phyloP scores from a whole-genome alignment of 2,329 filamentous ascomycete genomes.

The Cercospora zeina region DNA sequence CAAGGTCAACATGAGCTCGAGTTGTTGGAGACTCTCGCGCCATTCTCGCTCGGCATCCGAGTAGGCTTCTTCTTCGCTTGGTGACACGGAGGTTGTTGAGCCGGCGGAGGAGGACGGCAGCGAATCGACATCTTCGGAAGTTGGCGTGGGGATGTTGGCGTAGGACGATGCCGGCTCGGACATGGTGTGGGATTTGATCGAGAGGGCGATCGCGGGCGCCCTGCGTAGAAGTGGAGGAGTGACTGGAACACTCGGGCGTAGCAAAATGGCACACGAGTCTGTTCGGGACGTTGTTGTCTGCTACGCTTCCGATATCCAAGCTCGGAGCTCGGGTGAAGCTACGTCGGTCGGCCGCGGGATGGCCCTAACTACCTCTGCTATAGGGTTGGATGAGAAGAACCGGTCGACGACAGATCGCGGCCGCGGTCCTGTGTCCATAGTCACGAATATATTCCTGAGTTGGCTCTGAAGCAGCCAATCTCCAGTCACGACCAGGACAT shows the following conservation, averaged over 20 bases:
- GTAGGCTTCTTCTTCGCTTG: conserved; percentile 49
- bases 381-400: neutral
- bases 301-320: neutral
- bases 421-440: neutral
- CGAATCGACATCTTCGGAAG: conserved; percentile 50
- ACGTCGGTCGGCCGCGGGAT: neutral
- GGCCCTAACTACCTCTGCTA: neutral
- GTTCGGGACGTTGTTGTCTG: neutral
- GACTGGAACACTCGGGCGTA: conserved; percentile 15
- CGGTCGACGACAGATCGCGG: no score
- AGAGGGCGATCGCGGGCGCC: no score
- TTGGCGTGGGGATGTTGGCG: conserved; percentile 51
- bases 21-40: conserved; percentile 89
- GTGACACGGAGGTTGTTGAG: conserved; percentile 50
- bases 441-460: neutral
- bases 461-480: neutral
- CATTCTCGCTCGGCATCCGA: conserved; percentile 93
- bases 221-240: neutral
- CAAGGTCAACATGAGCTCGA: conserved; percentile 92
- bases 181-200: no score
- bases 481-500: neutral
- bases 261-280: neutral
- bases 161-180: conserved; percentile 52
- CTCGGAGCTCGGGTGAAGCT: conserved; percentile 10
- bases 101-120: conserved; percentile 54